These are phyloP conservation scores for Xerocomus nothofagi DNA, from an alignment of 1,284 basidiomycete genomes.

Conservation along the genomic window DNA sequence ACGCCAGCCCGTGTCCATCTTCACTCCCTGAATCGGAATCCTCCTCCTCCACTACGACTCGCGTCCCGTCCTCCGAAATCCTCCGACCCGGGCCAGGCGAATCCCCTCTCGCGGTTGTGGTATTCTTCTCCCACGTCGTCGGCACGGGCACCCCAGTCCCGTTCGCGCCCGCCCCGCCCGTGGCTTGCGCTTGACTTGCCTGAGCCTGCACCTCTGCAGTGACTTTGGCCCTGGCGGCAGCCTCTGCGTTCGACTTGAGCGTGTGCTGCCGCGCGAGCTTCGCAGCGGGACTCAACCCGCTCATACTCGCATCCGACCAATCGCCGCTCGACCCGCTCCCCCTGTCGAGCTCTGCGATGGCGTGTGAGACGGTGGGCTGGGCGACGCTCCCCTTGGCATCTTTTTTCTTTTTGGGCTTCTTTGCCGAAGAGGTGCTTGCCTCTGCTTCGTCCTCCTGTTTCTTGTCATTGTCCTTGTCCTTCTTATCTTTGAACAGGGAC, in stretches of 20 bases:
- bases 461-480: constrained; percentile 56
- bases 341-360: constrained; percentile 83
- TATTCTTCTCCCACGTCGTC: constrained; percentile 78
- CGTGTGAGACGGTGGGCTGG: constrained; percentile 79
- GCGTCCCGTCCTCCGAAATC: constrained; percentile 68
- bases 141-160: constrained; percentile 47
- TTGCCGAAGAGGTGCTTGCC: constrained; percentile 39
- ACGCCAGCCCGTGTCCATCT: constrained; percentile 39
- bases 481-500: constrained; percentile 93
- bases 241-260: constrained; percentile 80
- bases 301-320: constrained; percentile 60
- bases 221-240: constrained; percentile 68
- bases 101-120: constrained; percentile 52
- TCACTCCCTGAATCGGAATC: constrained; percentile 63
- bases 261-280: constrained; percentile 90
- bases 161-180: constrained; percentile 30
- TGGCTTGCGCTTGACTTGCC: constrained; percentile 39
- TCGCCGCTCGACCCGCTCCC: constrained; percentile 42
- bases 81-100: constrained; percentile 46
- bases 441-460: constrained; percentile 44
- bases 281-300: constrained; percentile 89
- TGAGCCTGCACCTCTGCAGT: constrained; percentile 51
- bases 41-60: constrained; percentile 69
- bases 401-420: constrained; percentile 49
- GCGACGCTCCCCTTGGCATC: constrained; percentile 65